phyloP scores from a whole-genome alignment of 345 rosid genomes.

The Camelina neglecta region DNA sequence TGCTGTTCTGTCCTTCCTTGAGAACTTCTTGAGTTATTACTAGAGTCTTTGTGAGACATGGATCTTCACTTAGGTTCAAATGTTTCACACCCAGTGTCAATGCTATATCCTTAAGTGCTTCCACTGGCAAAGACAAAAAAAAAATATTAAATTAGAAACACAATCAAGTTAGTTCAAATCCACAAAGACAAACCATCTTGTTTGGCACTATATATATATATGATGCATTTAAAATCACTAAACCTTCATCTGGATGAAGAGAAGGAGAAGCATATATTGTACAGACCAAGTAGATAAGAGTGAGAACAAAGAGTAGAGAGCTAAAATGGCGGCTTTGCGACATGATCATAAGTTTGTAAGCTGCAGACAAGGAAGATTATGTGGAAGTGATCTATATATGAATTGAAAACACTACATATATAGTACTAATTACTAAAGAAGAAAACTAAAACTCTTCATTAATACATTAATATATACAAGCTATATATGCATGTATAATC shows the following conservation, averaged over 20 bases:
- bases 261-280: constrained; percentile 32
- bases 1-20: constrained; percentile 40
- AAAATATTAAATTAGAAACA: background rate
- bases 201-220: constrained; percentile 3
- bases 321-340: background rate
- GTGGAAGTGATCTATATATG: constrained; percentile 19
- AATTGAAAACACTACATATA: constrained; percentile 25
- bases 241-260: constrained; percentile 45
- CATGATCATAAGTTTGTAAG: constrained; percentile 37
- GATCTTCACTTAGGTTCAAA: constrained; percentile 43
- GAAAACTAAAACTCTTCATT: background rate
- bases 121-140: constrained; percentile 31
- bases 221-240: background rate
- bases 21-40: constrained; percentile 35
- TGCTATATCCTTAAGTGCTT: constrained; percentile 41
- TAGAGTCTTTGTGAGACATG: constrained; percentile 42
- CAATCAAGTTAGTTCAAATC: constrained; percentile 8
- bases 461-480: background rate
- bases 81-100: constrained; percentile 33
- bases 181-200: constrained; percentile 3
- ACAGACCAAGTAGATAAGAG: constrained; percentile 31
- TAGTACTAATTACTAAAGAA: background rate
- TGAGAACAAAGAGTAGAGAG: constrained; percentile 15
- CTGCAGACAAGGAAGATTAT: constrained; percentile 11
- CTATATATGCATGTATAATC: background rate